A percentile compares a stretch with the other conserved stretches of the same genome.
These are phyloP conservation scores for Fusarium gaditjirri DNA, from an alignment of 2,329 filamentous ascomycete genomes.

Conservation along the genomic window DNA sequence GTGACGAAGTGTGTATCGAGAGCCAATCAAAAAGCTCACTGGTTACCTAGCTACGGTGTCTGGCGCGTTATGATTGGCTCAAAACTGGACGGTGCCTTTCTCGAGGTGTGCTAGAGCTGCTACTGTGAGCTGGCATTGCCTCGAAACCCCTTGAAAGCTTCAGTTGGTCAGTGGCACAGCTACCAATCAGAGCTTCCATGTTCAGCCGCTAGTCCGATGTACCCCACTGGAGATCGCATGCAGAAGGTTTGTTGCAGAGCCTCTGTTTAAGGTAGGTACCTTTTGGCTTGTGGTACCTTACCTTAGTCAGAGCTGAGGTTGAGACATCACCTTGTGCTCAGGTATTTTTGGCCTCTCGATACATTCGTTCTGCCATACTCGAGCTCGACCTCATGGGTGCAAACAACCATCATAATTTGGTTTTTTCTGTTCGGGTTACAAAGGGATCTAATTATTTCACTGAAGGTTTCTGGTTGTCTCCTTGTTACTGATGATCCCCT, in stretches of 20 bases:
- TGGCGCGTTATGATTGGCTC: conserved; percentile 38
- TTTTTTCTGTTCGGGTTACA: not conserved
- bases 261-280: conserved; percentile 36
- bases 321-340: not conserved
- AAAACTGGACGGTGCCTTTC: conserved; percentile 3
- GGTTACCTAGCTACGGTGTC: conserved; percentile 36
- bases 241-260: conserved; percentile 30
- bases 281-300: conserved; percentile 34
- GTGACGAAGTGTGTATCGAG: conserved; percentile 45
- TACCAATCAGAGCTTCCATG: conserved; percentile 20
- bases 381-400: not conserved
- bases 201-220: conserved; percentile 12
- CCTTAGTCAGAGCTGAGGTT: conserved; percentile 30
- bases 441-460: not conserved
- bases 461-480: not conserved
- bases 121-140: conserved; percentile 41
- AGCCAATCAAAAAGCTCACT: conserved; percentile 37
- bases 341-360: conserved; percentile 23
- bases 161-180: conserved; percentile 8
- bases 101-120: conserved; percentile 33
- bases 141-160: conserved; percentile 32
- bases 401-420: conserved; percentile 2
- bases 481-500: not conserved
- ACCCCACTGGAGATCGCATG: conserved; percentile 35
- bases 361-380: not conserved